Conservation (phyloP, 225 moss, liverwort and hornwort species). For the Polytrichum formosum region DNA sequence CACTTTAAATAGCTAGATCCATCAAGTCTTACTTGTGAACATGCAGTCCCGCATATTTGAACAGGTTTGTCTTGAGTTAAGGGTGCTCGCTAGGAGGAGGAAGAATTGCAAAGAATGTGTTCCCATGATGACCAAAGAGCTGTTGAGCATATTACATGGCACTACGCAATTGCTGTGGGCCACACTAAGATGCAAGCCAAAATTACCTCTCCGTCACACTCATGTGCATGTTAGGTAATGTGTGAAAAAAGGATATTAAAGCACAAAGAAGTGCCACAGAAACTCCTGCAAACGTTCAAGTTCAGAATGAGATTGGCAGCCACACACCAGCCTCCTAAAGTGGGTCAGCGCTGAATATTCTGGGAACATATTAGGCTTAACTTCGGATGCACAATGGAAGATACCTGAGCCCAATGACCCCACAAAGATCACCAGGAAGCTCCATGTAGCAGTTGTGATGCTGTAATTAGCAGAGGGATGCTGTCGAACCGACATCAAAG, state of each 20-base stretch:
- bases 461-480: conserved; percentile 73
- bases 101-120: too few species aligned
- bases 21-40: conserved; percentile 65
- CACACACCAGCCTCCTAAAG: conserved; percentile 9
- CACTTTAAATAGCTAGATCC: not conserved
- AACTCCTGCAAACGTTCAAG: conserved; percentile 63
- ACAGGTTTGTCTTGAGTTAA: conserved; percentile 46
- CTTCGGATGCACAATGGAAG: not conserved
- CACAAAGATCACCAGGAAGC: conserved; percentile 89
- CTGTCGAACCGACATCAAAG: conserved; percentile 78
- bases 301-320: conserved; percentile 21
- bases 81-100: too few species aligned
- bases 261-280: conserved; percentile 92
- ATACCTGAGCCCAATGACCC: conserved; percentile 89
- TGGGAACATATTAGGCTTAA: not conserved
- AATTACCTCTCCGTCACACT: too few species aligned
- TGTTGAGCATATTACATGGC: too few species aligned
- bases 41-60: conserved; percentile 95
- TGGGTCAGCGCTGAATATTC: not conserved
- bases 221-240: too few species aligned
- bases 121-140: too few species aligned
- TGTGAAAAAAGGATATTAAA: conserved; percentile 62
- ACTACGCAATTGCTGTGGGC: too few species aligned
- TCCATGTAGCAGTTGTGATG: conserved; percentile 73
- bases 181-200: too few species aligned